Evolutionary conservation across 2,329 filamentous ascomycete genomes (phyloP).

Genomic region (Alternaria viburni): DNA sequence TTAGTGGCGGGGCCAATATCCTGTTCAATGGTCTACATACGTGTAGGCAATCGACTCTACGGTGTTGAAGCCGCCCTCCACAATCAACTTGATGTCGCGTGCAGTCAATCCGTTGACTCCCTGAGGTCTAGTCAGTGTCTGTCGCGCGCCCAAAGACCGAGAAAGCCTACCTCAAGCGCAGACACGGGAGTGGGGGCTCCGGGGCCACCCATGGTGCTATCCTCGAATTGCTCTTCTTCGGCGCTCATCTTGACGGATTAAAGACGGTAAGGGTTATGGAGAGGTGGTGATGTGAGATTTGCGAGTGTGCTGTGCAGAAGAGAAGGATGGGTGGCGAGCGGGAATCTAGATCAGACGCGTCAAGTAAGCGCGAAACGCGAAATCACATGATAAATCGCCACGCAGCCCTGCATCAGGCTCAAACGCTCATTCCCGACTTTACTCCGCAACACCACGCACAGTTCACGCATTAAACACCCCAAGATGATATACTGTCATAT

Average conservation of each 20-base stretch:
- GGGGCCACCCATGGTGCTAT: conserved; percentile 73
- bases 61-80: conserved; percentile 92
- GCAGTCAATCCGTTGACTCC: conserved; percentile 89
- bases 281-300: not conserved
- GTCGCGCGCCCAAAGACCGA: not conserved
- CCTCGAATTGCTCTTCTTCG: conserved; percentile 70
- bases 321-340: conserved; percentile 18
- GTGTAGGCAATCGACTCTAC: conserved; percentile 97
- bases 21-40: conserved; percentile 50
- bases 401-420: not conserved
- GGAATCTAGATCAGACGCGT: conserved; percentile 12
- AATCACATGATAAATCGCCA: conserved; percentile 27
- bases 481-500: not conserved
- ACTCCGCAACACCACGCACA: not conserved
- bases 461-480: not conserved
- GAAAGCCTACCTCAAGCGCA: conserved; percentile 77
- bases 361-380: conserved; percentile 32
- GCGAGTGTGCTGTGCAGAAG: conserved; percentile 5
- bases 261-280: not conserved
- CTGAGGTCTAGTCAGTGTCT: conserved; percentile 55
- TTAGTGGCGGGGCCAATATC: conserved; percentile 27
- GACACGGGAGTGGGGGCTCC: conserved; percentile 91
- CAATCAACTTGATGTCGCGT: conserved; percentile 89
- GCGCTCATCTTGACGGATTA: conserved; percentile 50
- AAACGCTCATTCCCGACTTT: not conserved